Conservation (phyloP, 352 stramenopile genomes). For the Phytophthora crassamura region DNA sequence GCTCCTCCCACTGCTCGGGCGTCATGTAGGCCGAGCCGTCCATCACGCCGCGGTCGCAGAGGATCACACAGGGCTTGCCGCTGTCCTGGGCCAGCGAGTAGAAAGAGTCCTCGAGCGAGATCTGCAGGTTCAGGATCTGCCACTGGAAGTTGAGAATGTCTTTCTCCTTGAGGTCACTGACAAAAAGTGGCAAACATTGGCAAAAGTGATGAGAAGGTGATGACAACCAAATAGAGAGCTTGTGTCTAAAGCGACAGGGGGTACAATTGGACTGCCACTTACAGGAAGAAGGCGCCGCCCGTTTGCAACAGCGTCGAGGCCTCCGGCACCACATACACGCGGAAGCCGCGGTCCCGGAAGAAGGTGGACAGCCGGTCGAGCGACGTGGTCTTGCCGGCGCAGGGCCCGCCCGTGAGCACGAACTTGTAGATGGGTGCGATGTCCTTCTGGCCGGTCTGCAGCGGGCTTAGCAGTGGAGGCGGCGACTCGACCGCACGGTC, state of each 20-base stretch:
- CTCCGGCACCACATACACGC: constrained; percentile 96
- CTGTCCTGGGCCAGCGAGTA: constrained; percentile 84
- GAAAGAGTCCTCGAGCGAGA: constrained; percentile 86
- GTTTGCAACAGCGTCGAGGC: constrained; percentile 95
- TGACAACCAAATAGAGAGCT: no score
- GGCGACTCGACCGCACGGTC: constrained; percentile 48
- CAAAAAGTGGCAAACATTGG: constrained; percentile 13
- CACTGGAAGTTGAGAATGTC: constrained; percentile 91
- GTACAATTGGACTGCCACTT: constrained; percentile 20
- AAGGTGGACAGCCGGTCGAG: constrained; percentile 92
- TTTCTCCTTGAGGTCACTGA: constrained; percentile 78
- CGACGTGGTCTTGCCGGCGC: constrained; percentile 96
- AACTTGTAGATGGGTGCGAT: constrained; percentile 92
- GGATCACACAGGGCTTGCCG: constrained; percentile 88
- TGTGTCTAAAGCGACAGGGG: constrained; percentile 12
- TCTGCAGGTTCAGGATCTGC: constrained; percentile 87
- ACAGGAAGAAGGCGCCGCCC: constrained; percentile 92
- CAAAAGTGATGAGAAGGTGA: neutral
- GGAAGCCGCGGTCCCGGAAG: constrained; percentile 93
- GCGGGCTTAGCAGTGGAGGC: constrained; percentile 66
- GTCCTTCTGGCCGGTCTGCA: constrained; percentile 73
- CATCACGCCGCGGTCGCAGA: constrained; percentile 97
- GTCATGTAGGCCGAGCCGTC: constrained; percentile 96
- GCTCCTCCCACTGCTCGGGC: constrained; percentile 87
- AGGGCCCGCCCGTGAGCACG: constrained; percentile 94